Base-by-base conservation (phyloP, 306 rosid genomes). In the Vigna hirtella region DNA sequence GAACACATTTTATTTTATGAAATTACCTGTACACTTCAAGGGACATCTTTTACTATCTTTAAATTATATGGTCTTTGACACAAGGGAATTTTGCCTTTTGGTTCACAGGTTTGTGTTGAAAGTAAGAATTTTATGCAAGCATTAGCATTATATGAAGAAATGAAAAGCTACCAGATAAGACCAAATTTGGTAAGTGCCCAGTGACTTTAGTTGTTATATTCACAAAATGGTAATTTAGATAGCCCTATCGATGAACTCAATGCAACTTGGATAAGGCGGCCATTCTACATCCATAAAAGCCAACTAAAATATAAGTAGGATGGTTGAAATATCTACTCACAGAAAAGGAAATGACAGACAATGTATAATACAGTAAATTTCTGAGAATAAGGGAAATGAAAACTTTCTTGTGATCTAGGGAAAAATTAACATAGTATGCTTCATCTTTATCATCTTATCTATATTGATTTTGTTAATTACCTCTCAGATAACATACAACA, bases 401-500 rank as follows among this genome's bases (percentile, higher is more conserved):
- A 59, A 49, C 40, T 65, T 74, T 69, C 52, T 76, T 66, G 78
- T 34, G 66, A 77, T 71, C 6, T 11, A 14, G 30, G 43, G 71
- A 52, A 62, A 45, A 79, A 48, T 55, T 66, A 26, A 43, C 17
- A 68, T 79, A 59, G 74, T 6, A 71, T 72, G 71, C 77, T 72
- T 42, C 47, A 9, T 83, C 61, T 36, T 36, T 6, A 52, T 72
- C 30, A 75, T 38, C 72, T 74, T 48, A 73, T 76, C 47, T 43
- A 17, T 66, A 16, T 75, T 14, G 7, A 53, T 76, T 17, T 73
- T 74, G 70, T 71, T 66, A 50, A 74, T 57, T 74, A 58, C 47
- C 70, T 84, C 66, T 24, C 88, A 94, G 98, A 97, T 90, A 75
- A 94, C 98, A 34, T 94, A 94, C 79, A 87, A 85, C 73, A 95